Conservation (phyloP, 176 grass and related monocot genomes). For the Echinochloa phyllopogon region DNA sequence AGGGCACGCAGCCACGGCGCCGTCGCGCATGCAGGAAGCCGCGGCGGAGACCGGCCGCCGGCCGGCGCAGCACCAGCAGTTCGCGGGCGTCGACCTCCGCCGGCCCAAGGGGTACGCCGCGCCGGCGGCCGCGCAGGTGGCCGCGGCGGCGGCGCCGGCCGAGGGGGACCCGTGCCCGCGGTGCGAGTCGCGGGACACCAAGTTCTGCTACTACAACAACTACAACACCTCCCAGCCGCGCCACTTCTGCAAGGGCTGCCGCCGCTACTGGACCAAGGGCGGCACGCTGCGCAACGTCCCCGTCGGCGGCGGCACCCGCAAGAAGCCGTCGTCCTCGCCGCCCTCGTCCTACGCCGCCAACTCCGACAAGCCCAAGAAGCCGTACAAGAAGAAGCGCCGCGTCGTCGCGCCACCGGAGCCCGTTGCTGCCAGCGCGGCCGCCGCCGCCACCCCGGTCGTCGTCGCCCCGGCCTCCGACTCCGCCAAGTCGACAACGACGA, state of each 20-base stretch:
- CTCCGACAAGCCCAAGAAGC: conserved; percentile 25
- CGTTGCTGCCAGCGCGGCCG: not conserved
- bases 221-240: conserved; percentile 84
- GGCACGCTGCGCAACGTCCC: conserved; percentile 82
- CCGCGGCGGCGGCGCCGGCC: not conserved
- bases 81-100: conserved; percentile 47
- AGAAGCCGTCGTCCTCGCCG: conserved; percentile 20
- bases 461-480: not conserved
- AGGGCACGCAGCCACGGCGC: conserved; percentile 13
- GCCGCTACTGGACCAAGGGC: conserved; percentile 93
- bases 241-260: conserved; percentile 88
- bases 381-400: conserved; percentile 52
- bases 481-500: not conserved
- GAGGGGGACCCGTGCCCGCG: conserved; percentile 48
- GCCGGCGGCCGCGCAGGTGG: not conserved
- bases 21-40: conserved; percentile 48
- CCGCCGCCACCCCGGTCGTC: not conserved
- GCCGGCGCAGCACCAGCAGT: conserved; percentile 43
- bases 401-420: not conserved
- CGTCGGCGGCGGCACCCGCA: conserved; percentile 74
- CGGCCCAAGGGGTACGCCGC: conserved; percentile 48
- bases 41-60: conserved; percentile 22
- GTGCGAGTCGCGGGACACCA: conserved; percentile 65
- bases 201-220: conserved; percentile 98
- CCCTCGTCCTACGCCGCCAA: not conserved